These are phyloP conservation scores for Phalaenopsis hybrid DNA, from an alignment of 116 monocot species.

Conservation along the genomic window DNA sequence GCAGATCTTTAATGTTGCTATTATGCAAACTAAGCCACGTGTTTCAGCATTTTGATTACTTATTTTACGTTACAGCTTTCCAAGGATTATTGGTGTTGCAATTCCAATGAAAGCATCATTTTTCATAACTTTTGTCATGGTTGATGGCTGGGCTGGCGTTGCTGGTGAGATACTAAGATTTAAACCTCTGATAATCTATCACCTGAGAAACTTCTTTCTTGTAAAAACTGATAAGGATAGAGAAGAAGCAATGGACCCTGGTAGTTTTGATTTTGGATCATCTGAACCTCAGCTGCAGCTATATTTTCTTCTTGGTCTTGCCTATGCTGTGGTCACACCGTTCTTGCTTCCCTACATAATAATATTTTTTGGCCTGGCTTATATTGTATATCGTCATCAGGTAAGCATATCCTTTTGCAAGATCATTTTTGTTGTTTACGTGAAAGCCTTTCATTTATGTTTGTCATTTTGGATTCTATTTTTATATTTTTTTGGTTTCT, in stretches of 20 bases:
- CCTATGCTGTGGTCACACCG: conserved; percentile 28
- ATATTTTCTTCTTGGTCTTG: conserved; percentile 34
- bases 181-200: conserved; percentile 21
- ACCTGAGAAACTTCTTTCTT: conserved; percentile 24
- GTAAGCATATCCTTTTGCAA: conserved; percentile 6
- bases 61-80: conserved; percentile 15
- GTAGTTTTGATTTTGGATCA: conserved; percentile 16
- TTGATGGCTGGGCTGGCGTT: conserved; percentile 38
- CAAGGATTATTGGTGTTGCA: conserved; percentile 27
- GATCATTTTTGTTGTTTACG: neutral
- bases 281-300: conserved; percentile 22
- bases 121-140: conserved; percentile 35
- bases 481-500: neutral
- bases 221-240: conserved; percentile 38
- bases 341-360: conserved; percentile 29
- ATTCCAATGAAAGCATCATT: conserved; percentile 39
- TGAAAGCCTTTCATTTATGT: neutral
- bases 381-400: conserved; percentile 29
- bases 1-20: neutral
- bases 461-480: neutral
- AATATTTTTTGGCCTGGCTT: conserved; percentile 25
- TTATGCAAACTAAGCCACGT: neutral
- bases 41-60: neutral
- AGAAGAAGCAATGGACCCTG: conserved; percentile 28
- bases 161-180: conserved; percentile 34